Percentiles rank a stretch among this genome's conserved stretches.
Evolutionary conservation across 306 rosid genomes (phyloP).

Genomic region (Luffa aegyptiaca): DNA sequence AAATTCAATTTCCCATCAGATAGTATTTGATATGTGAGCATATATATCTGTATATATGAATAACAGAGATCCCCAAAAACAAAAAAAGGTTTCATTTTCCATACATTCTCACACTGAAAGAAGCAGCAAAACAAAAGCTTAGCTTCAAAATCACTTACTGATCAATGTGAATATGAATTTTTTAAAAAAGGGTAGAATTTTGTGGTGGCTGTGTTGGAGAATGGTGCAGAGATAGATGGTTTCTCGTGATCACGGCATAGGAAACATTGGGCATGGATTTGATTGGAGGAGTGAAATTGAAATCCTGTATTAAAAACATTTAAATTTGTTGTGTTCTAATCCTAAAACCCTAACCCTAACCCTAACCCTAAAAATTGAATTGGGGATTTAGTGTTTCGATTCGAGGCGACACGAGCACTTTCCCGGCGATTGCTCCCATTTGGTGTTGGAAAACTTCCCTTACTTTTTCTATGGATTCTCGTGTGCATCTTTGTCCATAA

Average conservation of each 20-base stretch:
- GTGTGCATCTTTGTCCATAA: conserved; percentile 31
- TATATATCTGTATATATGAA: neutral
- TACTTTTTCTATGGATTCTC: conserved; percentile 39
- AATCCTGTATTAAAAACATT: neutral
- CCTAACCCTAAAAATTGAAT: neutral
- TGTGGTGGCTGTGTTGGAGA: neutral
- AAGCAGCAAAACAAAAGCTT: neutral
- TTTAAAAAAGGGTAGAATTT: neutral
- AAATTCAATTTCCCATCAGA: neutral
- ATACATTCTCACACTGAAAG: neutral
- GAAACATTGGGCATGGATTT: neutral
- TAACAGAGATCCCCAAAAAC: neutral
- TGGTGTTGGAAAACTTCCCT: conserved; percentile 48
- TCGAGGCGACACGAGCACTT: conserved; percentile 99
- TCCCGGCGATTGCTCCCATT: conserved; percentile 94
- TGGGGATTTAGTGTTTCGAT: conserved; percentile 22
- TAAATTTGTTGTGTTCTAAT: neutral
- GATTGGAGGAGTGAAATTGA: neutral
- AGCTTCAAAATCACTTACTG: neutral
- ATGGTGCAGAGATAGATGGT: neutral
- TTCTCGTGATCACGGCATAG: neutral
- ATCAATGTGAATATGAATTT: neutral
- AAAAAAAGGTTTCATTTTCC: neutral
- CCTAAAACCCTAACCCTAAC: neutral
- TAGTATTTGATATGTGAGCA: neutral